These are phyloP conservation scores for Psilocybe subaeruginosa DNA, from an alignment of 768 basidiomycete genomes.

Conservation along the genomic window DNA sequence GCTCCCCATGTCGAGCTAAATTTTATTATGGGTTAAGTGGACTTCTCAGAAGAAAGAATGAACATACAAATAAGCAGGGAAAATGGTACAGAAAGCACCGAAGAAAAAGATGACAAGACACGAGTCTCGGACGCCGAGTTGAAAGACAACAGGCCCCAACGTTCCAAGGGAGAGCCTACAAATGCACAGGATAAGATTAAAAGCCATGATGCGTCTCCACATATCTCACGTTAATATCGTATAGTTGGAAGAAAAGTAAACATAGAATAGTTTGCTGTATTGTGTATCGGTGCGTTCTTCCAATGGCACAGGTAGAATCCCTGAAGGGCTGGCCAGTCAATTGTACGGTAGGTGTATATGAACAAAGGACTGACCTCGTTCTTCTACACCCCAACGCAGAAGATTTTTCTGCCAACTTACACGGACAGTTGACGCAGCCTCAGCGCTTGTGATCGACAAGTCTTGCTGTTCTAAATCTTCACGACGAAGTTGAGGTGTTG, in stretches of 20 bases:
- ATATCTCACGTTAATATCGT: conserved; percentile 56
- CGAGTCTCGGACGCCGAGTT: conserved; percentile 60
- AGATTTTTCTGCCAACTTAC: conserved; percentile 11
- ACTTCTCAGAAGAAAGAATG: neutral
- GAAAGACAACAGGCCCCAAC: conserved; percentile 60
- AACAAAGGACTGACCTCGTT: conserved; percentile 9
- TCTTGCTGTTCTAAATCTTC: conserved; percentile 1
- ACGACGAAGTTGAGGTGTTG: neutral
- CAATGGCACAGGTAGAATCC: conserved; percentile 55
- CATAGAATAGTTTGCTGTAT: conserved; percentile 69
- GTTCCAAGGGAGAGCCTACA: conserved; percentile 65
- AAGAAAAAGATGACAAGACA: conserved; percentile 66
- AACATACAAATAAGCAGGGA: conserved; percentile 63
- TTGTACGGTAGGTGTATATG: neutral
- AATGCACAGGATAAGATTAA: no score
- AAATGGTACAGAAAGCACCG: conserved; percentile 56
- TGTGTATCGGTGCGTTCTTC: conserved; percentile 62
- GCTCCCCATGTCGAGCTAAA: conserved; percentile 74
- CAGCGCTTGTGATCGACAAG: neutral
- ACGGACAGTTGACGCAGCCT: neutral
- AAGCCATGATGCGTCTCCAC: no score
- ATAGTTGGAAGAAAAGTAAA: conserved; percentile 72
- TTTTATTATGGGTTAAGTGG: neutral
- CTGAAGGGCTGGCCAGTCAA: conserved; percentile 24
- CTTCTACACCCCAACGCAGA: conserved; percentile 13